phyloP scores from a whole-genome alignment of 1,284 basidiomycete genomes.

The Papiliotrema flavescens region DNA sequence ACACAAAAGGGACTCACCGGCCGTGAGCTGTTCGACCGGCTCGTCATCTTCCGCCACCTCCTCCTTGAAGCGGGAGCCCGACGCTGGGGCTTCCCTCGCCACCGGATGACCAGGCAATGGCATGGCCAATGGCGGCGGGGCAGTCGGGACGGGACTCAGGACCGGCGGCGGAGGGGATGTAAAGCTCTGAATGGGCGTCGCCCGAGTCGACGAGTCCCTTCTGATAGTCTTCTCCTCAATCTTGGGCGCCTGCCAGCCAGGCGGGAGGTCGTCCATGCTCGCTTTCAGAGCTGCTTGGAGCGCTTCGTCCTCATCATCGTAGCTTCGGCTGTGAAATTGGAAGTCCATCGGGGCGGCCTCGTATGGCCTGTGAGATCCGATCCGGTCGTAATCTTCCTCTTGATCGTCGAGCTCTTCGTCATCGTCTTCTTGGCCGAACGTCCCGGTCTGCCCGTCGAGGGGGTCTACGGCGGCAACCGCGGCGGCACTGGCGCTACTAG shows the following conservation, averaged over 20 bases:
- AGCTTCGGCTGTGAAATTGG: constrained; percentile 46
- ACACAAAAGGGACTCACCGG: constrained; percentile 27
- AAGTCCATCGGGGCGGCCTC: constrained; percentile 38
- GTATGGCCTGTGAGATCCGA: constrained; percentile 1
- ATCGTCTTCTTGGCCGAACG: constrained; percentile 34
- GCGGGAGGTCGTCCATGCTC: constrained; percentile 66
- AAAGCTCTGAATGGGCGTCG: not conserved
- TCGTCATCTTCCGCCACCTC: constrained; percentile 40
- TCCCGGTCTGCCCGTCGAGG: constrained; percentile 16
- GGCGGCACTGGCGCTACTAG: not conserved
- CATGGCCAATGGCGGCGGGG: constrained; percentile 12
- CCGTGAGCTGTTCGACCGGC: constrained; percentile 39
- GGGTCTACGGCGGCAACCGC: constrained; percentile 3
- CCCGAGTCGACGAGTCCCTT: not conserved
- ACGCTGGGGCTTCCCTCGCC: constrained; percentile 8
- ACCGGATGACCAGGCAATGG: constrained; percentile 7
- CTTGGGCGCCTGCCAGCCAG: constrained; percentile 50
- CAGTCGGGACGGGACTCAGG: constrained; percentile 6
- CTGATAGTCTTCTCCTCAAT: constrained; percentile 5
- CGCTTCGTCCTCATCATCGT: constrained; percentile 82
- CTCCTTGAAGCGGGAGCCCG: constrained; percentile 17
- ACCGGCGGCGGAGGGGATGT: constrained; percentile 30
- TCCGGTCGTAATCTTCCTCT: constrained; percentile 5
- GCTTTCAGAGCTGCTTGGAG: constrained; percentile 80
- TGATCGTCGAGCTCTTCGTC: constrained; percentile 17